Base-by-base conservation (phyloP, 495 filamentous ascomycete species). In the Hypomontagnella submonticulosa region DNA sequence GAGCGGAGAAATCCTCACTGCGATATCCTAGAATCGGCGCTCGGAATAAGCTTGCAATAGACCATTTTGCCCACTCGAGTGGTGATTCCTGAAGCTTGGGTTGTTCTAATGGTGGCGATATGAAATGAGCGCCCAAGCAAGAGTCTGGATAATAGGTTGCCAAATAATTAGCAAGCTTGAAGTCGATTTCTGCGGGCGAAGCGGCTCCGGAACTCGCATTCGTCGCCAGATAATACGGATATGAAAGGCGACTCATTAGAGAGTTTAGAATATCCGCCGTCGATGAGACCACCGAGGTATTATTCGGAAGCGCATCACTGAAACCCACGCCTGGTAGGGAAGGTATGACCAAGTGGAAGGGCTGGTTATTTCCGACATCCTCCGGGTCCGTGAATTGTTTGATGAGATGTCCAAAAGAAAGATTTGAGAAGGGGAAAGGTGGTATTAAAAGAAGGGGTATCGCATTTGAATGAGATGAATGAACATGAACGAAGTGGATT, bases 311-410 rank as follows among this genome's bases (percentile, higher is more conserved):
- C 3, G 81, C 75, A 32, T 85, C 80, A 42, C 83, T 88, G 74
- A 92, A 93, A 37, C 88, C 90, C 61, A 90, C 83, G 37, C 91
- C 91, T 0, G 90, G 90, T 19, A 92, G 75, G 8, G 88, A 89
- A 3, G 90, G 89, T 6, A 83, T 87, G 10, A 92, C 79, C 30
- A 92, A 72, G 73, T 91, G 81, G 74, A 92, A 93, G 0, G 84
- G 76, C 12, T 86, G 86, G 4, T 77, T 73, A 36, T 76, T 67
- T 16, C 64, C 63, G 10, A 76, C 69, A 52, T 76, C 70, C 5
- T 77, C 71, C 0, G 81, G 81, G 1, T 75, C 66, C 0, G 81
- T 83, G 51, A 93, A 80, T 5, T 83, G 73, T 10, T 83, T 80
- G 36, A 92, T 75, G 18, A 93, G 73, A 44, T 89, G 87, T 10